A percentile compares a stretch with the other conserved stretches of the same genome.
phyloP scores from a whole-genome alignment of 352 stramenopile species.

The Globisporangium nodosum region DNA sequence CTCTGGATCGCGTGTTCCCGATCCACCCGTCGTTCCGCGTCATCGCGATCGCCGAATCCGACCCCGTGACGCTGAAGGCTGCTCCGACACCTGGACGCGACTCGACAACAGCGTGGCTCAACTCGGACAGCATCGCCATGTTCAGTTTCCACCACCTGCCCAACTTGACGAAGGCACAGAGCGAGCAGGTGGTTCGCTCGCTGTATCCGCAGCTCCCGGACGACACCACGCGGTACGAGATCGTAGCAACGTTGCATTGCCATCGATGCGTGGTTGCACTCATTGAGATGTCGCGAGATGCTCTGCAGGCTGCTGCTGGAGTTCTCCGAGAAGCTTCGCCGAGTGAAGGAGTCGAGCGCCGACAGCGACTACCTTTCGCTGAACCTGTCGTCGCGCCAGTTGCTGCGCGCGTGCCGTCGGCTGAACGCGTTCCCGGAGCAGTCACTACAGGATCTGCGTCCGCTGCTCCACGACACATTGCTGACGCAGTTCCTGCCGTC shows the following conservation, averaged over 20 bases:
- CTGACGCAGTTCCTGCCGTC: slow-evolving; percentile 70
- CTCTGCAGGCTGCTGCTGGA: slow-evolving; percentile 35
- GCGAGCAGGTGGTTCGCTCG: slow-evolving; percentile 38
- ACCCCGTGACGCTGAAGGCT: slow-evolving; percentile 29
- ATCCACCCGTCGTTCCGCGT: slow-evolving; percentile 90
- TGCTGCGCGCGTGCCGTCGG: slow-evolving; percentile 58
- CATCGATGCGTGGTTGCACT: neutral
- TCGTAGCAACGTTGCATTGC: neutral
- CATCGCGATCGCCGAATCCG: slow-evolving; percentile 73
- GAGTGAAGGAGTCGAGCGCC: slow-evolving; percentile 30
- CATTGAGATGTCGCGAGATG: neutral
- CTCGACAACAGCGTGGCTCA: slow-evolving; percentile 59
- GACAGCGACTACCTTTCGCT: slow-evolving; percentile 46
- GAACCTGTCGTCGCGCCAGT: slow-evolving; percentile 58
- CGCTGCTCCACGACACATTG: slow-evolving; percentile 69
- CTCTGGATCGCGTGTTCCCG: slow-evolving; percentile 29
- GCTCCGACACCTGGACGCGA: slow-evolving; percentile 28
- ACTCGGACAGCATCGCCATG: slow-evolving; percentile 73
- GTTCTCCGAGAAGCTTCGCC: slow-evolving; percentile 49
- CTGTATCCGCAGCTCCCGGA: slow-evolving; percentile 51
- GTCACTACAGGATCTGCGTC: slow-evolving; percentile 53
- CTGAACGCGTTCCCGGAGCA: slow-evolving; percentile 64
- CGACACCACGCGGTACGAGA: slow-evolving; percentile 45
- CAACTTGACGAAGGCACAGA: slow-evolving; percentile 29
- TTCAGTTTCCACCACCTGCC: slow-evolving; percentile 68